Evolutionary conservation across 768 basidiomycete species (phyloP), one percentile per base, ranked within the genome.

Genomic region (Epithele typhae): DNA sequence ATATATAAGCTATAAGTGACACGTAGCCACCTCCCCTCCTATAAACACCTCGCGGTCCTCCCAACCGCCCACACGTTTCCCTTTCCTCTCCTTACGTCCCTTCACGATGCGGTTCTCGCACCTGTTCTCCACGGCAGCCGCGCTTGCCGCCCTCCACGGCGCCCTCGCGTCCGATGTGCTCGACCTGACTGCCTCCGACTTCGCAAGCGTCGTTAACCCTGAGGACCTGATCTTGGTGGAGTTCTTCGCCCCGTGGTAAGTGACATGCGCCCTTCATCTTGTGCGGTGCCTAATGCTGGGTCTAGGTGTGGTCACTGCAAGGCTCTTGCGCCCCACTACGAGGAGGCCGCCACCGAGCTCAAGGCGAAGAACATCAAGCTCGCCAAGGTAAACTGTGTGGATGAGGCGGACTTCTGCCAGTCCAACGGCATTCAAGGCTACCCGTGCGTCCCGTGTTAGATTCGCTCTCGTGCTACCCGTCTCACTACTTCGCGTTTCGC

Each of bases 371-470:
- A 75, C 66, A 91, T 99, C 70, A 87, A 87, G 65, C 69, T 99
- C 43, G 93, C 93, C 55, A 95, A 97, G 64, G 94, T 98, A 41
- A 92, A 98, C 74, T 98, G 95, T 66, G 95, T 96, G 37, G 93
- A 90, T 53, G 76, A 98, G 60, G 81, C 86, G 21, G 93, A 95
- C 44, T 79, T 99, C 24, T 99, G 96, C 70, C 84, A 89, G 63
- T 59, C 77, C 40, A 84, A 93, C 48, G 93, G 87, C 34, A 79
- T 99, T 36, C 82, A 85, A 64, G 95, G 95, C 14, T 99, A 99
- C 72, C 93, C 93, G 92, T 93, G 59, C 59, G 91, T 73, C 5
- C 14, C 24, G 22, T 12, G 9, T 17, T 36, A 11, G 37, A 5
- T 15, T 30, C 18, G 6, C 2, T 22, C 10, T 14, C 37, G 15